Evolutionary conservation across 148 eudicot species (phyloP), one percentile per base, ranked within the genome.

Genomic region (Rhododendron williamsianum): DNA sequence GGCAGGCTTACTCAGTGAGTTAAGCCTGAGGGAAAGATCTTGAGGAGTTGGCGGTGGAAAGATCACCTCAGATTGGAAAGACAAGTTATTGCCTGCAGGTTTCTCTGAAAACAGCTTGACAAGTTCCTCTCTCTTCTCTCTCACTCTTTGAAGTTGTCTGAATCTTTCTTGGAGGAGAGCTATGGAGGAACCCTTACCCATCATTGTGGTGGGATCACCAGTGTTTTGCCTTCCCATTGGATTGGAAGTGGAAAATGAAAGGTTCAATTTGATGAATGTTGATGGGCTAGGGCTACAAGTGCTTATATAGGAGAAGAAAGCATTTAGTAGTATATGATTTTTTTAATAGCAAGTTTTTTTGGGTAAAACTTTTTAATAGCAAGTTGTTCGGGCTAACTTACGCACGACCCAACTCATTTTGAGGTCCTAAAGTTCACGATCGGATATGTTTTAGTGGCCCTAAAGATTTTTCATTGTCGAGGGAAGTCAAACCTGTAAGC

Each of bases 161-260:
- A 81, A 81, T 81, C 83, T 81, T 81, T 81, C 83, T 81, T 81
- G 83, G 3, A 81, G 48, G 3, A 35, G 83, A 56, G 83, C 83
- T 8, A 81, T 56, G 71, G 83, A 81, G 46, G 83, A 81, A 7
- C 54, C 54, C 72, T 65, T 25, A 27, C 45, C 83, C 9, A 43
- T 79, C 84, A 83, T 58, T 16, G 67, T 30, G 30, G 78, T 43
- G 41, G 83, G 41, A 25, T 65, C 33, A 27, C 65, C 84, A 60
- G 41, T 16, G 48, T 12, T 45, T 10, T 67, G 25, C 13, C 56
- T 67, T 7, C 77, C 36, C 74, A 54, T 80, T 33, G 21, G 25
- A 30, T 80, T 33, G 21, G 25, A 30, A 80, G 11, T 16, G 54
- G 4, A 80, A 7, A 81, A 6, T 25, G 36, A 27, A 25, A 69